Evolutionary conservation across 768 basidiomycete species (phyloP), one percentile per base, ranked within the genome.

Genomic region (Cystobasidiopsis lactophilus): DNA sequence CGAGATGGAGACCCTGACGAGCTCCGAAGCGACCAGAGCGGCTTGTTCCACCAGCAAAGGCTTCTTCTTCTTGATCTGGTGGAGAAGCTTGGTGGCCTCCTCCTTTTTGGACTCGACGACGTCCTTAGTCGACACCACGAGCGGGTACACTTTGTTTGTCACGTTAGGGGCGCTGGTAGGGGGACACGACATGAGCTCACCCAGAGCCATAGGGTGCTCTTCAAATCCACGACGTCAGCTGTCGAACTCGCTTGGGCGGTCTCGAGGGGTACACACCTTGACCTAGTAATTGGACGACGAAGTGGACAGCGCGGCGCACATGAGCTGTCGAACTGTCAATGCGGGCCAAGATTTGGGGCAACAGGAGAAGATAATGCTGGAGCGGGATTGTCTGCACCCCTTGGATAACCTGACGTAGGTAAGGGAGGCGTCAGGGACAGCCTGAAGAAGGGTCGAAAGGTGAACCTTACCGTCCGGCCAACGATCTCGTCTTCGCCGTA

Each of bases 11-110:
- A 38, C 41, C 23, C 51, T 37, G 3, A 51, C 35, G 2, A 56
- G 43, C 43, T 56, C 55, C 13, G 23, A 14, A 30, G 37, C 51
- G 18, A 56, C 39, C 10, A 30, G 11, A 24, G n/a, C 23, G 18
- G 41, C 54, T 26, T 56, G 50, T 39, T 52, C 26, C 2, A 56
- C 51, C 18, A 56, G 45, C 19, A 24, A 21, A 5, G 52, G 50
- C 27, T 56, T 40, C 13, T 46, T 44, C 3, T 46, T 13, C 24
- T 48, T 29, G 37, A 56, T 47, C 7, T 37, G 11, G 41, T 56
- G 27, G 23, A 56, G 41, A 16, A 56, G 21, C 3, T 43, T 35
- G 33, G 33, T 44, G 5, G 55, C 55, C 30, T 52, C 55, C 27
- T 48, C 14, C 18, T 39, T 30, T 27, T 48, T 52, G 5, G 41